Evolutionary conservation across 1,284 basidiomycete species (phyloP).

Genomic region (Taiwanofungus camphoratus): DNA sequence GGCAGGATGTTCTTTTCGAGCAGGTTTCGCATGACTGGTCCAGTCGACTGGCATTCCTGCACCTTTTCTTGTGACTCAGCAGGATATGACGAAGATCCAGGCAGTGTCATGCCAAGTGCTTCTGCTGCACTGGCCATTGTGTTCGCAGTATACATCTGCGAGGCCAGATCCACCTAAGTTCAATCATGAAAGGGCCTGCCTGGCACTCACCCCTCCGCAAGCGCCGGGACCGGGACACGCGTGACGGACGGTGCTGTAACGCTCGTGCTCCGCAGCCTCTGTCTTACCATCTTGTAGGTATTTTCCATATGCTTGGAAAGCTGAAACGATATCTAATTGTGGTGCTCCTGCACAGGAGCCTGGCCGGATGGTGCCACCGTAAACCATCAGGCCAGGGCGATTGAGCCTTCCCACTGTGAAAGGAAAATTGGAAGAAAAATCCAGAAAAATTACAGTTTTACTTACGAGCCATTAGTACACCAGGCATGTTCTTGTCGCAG

Average conservation of each 20-base stretch:
- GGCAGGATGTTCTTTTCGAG: slow-evolving; percentile 92
- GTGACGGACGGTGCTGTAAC: slow-evolving; percentile 83
- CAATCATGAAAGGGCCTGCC: not conserved
- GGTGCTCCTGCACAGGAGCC: slow-evolving; percentile 81
- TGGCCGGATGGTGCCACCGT: slow-evolving; percentile 90
- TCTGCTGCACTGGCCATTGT: slow-evolving; percentile 94
- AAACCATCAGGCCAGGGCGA: slow-evolving; percentile 93
- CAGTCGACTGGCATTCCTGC: slow-evolving; percentile 79
- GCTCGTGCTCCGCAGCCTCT: slow-evolving; percentile 70
- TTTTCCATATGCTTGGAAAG: slow-evolving; percentile 93
- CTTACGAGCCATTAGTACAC: slow-evolving; percentile 88
- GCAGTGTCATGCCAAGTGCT: slow-evolving; percentile 91
- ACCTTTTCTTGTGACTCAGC: slow-evolving; percentile 87
- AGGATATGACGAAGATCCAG: slow-evolving; percentile 94
- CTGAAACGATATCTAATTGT: slow-evolving; percentile 88
- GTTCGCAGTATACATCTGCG: slow-evolving; percentile 92
- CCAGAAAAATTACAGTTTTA: slow-evolving; percentile 27
- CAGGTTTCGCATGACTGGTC: slow-evolving; percentile 77
- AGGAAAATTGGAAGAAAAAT: slow-evolving; percentile 19
- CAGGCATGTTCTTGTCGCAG: slow-evolving; percentile 98
- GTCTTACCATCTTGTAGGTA: slow-evolving; percentile 89
- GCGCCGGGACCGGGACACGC: slow-evolving; percentile 95
- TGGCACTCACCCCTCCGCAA: slow-evolving; percentile 80
- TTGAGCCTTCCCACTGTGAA: slow-evolving; percentile 82
- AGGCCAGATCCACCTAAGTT: too few relatives aligned